A percentile compares a stretch with the other conserved stretches of the same genome.
These are phyloP conservation scores for Yarrowia sp. DNA, from an alignment of 805 yeast species.

Conservation along the genomic window DNA sequence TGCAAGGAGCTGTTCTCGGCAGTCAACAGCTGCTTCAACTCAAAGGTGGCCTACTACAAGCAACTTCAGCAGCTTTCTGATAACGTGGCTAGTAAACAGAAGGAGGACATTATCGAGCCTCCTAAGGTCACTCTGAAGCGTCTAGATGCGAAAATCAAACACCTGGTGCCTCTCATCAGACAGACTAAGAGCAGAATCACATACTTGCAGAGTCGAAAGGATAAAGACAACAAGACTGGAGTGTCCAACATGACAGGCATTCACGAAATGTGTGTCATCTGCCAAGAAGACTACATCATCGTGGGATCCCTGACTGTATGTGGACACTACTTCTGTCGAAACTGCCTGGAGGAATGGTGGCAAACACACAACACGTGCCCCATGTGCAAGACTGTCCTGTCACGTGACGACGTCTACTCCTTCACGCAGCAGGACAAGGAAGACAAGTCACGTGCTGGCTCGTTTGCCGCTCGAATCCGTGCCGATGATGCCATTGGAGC, in stretches of 20 bases:
- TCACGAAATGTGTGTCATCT: slow-evolving; percentile 72
- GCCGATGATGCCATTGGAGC: slow-evolving; percentile 41
- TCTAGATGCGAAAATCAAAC: slow-evolving; percentile 40
- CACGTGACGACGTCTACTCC: slow-evolving; percentile 63
- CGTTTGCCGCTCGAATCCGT: slow-evolving; percentile 1
- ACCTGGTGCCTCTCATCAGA: slow-evolving; percentile 6
- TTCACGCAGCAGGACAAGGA: slow-evolving; percentile 58
- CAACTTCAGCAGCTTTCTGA: slow-evolving; percentile 89
- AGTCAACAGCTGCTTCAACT: slow-evolving; percentile 71
- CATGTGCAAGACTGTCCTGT: slow-evolving; percentile 69
- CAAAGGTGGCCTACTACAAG: slow-evolving; percentile 80
- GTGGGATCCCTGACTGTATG: slow-evolving; percentile 85
- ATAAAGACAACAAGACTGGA: slow-evolving; percentile 42
- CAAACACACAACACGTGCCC: slow-evolving; percentile 70
- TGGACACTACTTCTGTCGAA: slow-evolving; percentile 90
- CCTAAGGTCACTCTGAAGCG: slow-evolving; percentile 43
- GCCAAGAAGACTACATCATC: slow-evolving; percentile 66
- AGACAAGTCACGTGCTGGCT: slow-evolving; percentile 20
- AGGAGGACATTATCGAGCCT: slow-evolving; percentile 51
- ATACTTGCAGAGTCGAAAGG: slow-evolving; percentile 57
- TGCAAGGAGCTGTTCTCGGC: slow-evolving; percentile 49
- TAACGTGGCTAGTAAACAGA: slow-evolving; percentile 60
- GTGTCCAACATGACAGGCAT: slow-evolving; percentile 47
- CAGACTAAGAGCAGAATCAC: slow-evolving; percentile 48
- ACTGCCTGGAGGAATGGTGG: slow-evolving; percentile 81